Percentiles rank a stretch among this genome's conserved stretches.
Evolutionary conservation across 331 rosid species (phyloP).

Genomic region (Rhamnella rubrinervis): DNA sequence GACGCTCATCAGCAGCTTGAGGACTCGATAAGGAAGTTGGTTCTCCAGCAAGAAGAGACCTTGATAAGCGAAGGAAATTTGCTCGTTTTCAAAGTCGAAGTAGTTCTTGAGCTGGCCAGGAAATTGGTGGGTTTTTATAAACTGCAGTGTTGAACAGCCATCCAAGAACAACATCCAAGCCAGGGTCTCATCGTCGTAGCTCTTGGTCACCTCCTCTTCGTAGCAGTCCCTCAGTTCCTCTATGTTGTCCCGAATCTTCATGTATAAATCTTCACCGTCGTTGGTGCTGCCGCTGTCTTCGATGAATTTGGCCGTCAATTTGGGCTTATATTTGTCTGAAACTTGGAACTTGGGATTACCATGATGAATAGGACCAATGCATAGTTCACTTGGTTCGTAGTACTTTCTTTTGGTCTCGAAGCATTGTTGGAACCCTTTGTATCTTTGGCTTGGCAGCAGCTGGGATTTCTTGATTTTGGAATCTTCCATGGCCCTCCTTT

Average conservation of each 20-base stretch:
- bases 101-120: rapidly evolving
- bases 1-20: constrained; percentile 6
- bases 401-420: background rate
- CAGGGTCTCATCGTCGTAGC: background rate
- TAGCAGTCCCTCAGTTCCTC: background rate
- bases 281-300: background rate
- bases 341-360: background rate
- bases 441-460: constrained; percentile 10
- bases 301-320: background rate
- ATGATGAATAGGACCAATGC: constrained; percentile 19
- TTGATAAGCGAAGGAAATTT: constrained; percentile 5
- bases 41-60: constrained; percentile 47
- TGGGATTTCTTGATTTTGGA: background rate
- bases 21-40: constrained; percentile 33
- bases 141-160: constrained; percentile 22
- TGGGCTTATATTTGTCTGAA: background rate
- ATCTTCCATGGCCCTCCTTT: background rate
- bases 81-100: background rate
- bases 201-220: background rate
- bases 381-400: background rate
- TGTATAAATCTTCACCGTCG: background rate
- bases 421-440: background rate
- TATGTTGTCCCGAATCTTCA: background rate
- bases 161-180: constrained; percentile 12
- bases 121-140: background rate